A percentile compares a stretch with the other conserved stretches of the same genome.
Conservation (phyloP, 2,329 filamentous ascomycete species). For the Mycosphaerella sp. region DNA sequence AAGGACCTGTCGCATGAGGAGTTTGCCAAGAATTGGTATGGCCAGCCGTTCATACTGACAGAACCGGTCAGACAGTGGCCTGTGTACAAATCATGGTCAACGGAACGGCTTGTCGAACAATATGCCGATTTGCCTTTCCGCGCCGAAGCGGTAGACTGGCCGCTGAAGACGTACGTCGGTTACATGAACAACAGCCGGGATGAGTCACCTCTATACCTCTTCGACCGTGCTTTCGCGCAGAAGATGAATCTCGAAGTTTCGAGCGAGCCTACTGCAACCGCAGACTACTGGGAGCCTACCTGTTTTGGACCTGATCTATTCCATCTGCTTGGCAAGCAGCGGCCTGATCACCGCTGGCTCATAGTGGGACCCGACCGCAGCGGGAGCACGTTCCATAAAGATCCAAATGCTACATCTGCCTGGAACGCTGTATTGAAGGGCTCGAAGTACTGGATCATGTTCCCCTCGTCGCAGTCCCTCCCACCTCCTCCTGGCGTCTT, state of each 20-base stretch:
- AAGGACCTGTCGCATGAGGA: slow-evolving; percentile 62
- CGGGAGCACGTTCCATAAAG: slow-evolving; percentile 87
- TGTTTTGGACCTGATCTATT: slow-evolving; percentile 88
- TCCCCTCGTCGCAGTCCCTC: slow-evolving; percentile 59
- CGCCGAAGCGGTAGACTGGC: slow-evolving; percentile 92
- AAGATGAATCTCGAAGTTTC: slow-evolving; percentile 68
- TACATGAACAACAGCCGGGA: slow-evolving; percentile 68
- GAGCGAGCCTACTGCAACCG: slow-evolving; percentile 34
- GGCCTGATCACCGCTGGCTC: slow-evolving; percentile 86
- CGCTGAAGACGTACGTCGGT: slow-evolving; percentile 66
- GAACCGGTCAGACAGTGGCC: slow-evolving; percentile 76
- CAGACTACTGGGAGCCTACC: slow-evolving; percentile 69
- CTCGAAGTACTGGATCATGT: slow-evolving; percentile 98
- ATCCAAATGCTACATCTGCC: slow-evolving; percentile 64
- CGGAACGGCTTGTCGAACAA: slow-evolving; percentile 56
- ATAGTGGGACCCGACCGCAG: slow-evolving; percentile 83
- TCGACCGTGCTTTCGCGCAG: slow-evolving; percentile 77
- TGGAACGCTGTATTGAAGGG: slow-evolving; percentile 93
- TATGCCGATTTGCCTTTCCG: slow-evolving; percentile 67
- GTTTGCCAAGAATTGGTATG: slow-evolving; percentile 69
- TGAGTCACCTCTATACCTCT: slow-evolving; percentile 87
- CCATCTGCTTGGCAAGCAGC: slow-evolving; percentile 64
- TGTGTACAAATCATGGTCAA: slow-evolving; percentile 65
- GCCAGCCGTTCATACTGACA: slow-evolving; percentile 80
- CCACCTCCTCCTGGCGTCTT: slow-evolving; percentile 80